Conservation (phyloP, 169 alveolate genomes). For the Eimeria sp. region DNA sequence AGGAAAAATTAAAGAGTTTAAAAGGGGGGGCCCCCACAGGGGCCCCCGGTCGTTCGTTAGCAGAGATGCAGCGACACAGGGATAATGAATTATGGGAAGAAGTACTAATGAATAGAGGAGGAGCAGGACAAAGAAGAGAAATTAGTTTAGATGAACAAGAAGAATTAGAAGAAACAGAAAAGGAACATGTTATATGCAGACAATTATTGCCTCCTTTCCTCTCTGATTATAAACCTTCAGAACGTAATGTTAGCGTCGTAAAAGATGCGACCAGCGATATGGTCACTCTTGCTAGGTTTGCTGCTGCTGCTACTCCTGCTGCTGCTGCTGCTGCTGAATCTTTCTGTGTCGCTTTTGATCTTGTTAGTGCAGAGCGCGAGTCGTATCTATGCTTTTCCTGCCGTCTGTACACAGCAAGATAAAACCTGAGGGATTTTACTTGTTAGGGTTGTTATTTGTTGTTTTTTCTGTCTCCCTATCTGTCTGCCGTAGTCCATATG, state of each 20-base stretch:
- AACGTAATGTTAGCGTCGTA: slow-evolving; percentile 89
- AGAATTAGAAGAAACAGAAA: slow-evolving; percentile 64
- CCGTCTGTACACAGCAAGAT: no score
- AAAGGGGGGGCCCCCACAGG: slow-evolving; percentile 6
- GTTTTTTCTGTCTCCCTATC: no score
- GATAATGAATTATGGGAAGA: slow-evolving; percentile 83
- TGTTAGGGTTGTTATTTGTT: no score
- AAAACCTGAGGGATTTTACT: no score
- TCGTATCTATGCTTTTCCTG: no score
- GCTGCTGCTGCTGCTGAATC: no score
- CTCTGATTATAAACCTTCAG: slow-evolving; percentile 80
- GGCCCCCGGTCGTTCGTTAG: slow-evolving; percentile 21
- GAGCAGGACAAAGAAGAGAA: slow-evolving; percentile 48
- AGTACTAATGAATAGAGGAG: slow-evolving; percentile 42
- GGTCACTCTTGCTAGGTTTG: slow-evolving; percentile 96
- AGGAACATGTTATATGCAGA: slow-evolving; percentile 80
- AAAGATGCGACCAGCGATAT: slow-evolving; percentile 99
- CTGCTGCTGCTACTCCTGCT: neutral
- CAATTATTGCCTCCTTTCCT: slow-evolving; percentile 86
- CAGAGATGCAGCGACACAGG: slow-evolving; percentile 38
- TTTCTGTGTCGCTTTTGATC: no score
- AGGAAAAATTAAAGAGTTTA: slow-evolving; percentile 70
- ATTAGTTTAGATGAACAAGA: neutral
- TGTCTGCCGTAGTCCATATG: no score
- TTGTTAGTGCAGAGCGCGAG: no score